Conservation (phyloP, 805 yeast genomes). For the Brettanomyces naardenensis region DNA sequence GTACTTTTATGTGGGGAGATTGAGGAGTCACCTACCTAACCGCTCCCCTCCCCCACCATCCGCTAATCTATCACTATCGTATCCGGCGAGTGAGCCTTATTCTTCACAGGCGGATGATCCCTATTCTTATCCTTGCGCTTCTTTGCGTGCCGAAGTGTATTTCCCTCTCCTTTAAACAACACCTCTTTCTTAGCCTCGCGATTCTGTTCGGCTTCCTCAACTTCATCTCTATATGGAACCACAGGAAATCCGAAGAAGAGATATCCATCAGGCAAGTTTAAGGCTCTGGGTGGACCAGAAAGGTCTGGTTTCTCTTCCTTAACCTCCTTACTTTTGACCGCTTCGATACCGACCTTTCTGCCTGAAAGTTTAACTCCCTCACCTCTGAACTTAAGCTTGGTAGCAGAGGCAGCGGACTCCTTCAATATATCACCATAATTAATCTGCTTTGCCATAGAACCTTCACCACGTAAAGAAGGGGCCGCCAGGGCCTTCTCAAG, state of each 20-base stretch:
- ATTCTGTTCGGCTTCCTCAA: conserved; percentile 25
- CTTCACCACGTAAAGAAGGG: conserved; percentile 32
- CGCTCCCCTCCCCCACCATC: too few relatives aligned
- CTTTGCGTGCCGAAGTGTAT: conserved; percentile 46
- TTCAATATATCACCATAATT: conserved; percentile 55
- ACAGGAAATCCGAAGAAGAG: conserved; percentile 91
- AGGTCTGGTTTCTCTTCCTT: conserved; percentile 30
- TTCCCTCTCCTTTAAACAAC: conserved; percentile 61
- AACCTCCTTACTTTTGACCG: conserved; percentile 12
- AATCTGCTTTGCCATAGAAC: conserved; percentile 71
- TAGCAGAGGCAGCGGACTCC: conserved; percentile 16
- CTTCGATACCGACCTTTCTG: conserved; percentile 24
- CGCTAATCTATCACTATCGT: conserved; percentile 66
- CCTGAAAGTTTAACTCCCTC: conserved; percentile 70
- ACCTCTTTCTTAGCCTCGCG: conserved; percentile 2
- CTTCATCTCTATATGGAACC: conserved; percentile 35
- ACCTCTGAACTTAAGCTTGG: conserved; percentile 52
- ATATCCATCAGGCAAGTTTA: conserved; percentile 74
- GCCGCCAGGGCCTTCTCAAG: conserved; percentile 30
- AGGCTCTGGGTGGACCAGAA: conserved; percentile 61
- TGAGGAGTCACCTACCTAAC: not conserved
- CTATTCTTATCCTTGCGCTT: conserved; percentile 56
- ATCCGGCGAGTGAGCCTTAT: conserved; percentile 66
- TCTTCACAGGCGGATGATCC: conserved; percentile 46
- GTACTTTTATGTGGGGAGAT: not conserved